These are phyloP conservation scores for Anthracocystis walkeri DNA, from an alignment of 1,284 basidiomycete genomes.

Conservation along the genomic window DNA sequence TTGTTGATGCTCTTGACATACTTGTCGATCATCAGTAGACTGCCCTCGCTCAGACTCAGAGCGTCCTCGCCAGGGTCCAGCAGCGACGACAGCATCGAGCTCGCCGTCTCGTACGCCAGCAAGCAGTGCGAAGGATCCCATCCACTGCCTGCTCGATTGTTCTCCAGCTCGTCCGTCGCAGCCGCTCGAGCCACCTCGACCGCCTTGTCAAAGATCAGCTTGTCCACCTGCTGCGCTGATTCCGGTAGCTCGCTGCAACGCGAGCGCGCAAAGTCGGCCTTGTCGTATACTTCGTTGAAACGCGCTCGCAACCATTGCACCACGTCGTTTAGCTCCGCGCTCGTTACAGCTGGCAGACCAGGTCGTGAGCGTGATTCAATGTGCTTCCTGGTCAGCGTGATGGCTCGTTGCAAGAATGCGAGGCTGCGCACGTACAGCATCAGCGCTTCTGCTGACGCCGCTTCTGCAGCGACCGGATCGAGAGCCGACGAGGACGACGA, in stretches of 20 bases:
- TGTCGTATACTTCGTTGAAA: slow-evolving; percentile 75
- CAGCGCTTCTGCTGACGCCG: slow-evolving; percentile 78
- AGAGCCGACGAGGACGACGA: slow-evolving; percentile 46
- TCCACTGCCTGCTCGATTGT: slow-evolving; percentile 71
- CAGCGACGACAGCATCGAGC: slow-evolving; percentile 90
- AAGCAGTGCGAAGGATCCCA: slow-evolving; percentile 83
- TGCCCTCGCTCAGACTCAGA: slow-evolving; percentile 56
- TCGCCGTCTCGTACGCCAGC: slow-evolving; percentile 90
- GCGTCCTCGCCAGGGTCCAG: slow-evolving; percentile 89
- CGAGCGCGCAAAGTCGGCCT: slow-evolving; percentile 73
- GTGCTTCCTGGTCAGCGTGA: slow-evolving; percentile 72
- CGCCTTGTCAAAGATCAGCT: slow-evolving; percentile 74
- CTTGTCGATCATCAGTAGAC: slow-evolving; percentile 63
- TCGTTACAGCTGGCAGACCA: slow-evolving; percentile 61
- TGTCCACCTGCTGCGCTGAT: slow-evolving; percentile 71
- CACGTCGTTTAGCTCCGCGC: slow-evolving; percentile 73
- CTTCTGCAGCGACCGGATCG: slow-evolving; percentile 59
- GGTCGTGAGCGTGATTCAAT: slow-evolving; percentile 64
- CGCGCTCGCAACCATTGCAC: slow-evolving; percentile 74
- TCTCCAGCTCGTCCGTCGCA: slow-evolving; percentile 86
- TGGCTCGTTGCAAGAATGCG: slow-evolving; percentile 90
- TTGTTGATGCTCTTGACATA: slow-evolving; percentile 65
- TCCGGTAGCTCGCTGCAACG: slow-evolving; percentile 72
- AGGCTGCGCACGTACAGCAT: slow-evolving; percentile 93
- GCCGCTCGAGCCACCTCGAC: slow-evolving; percentile 82